Evolutionary conservation across 306 rosid genomes (phyloP).

Genomic region (Begonia loranthoides): DNA sequence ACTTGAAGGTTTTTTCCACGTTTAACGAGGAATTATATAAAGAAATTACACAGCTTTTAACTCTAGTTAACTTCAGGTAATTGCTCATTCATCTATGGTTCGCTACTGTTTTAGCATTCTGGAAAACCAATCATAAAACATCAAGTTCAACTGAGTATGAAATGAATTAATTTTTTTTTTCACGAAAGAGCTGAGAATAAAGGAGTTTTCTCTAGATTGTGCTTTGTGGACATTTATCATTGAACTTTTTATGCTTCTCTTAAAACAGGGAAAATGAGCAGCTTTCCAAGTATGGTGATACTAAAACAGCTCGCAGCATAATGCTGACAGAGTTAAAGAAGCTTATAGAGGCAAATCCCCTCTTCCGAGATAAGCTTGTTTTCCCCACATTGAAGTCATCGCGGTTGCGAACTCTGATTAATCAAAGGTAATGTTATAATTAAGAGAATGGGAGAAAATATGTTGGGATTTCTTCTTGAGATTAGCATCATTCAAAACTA

Average conservation of each 20-base stretch:
- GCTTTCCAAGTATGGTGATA: conserved; percentile 77
- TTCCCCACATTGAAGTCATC: conserved; percentile 65
- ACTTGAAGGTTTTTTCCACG: conserved; percentile 64
- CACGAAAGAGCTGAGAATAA: too few relatives aligned
- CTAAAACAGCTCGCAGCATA: conserved; percentile 68
- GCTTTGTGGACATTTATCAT: too few relatives aligned
- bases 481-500: neutral
- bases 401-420: conserved; percentile 67
- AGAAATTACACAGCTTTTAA: conserved; percentile 77
- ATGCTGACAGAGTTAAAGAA: conserved; percentile 78
- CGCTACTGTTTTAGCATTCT: neutral
- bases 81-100: conserved; percentile 3
- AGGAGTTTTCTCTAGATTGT: neutral
- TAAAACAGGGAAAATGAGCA: conserved; percentile 71
- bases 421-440: conserved; percentile 47
- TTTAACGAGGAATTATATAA: conserved; percentile 72
- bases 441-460: too few relatives aligned
- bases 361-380: conserved; percentile 60
- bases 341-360: conserved; percentile 77
- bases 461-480: conserved; percentile 6
- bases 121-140: neutral
- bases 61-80: conserved; percentile 78
- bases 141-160: neutral
- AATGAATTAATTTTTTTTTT: neutral
- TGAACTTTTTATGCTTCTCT: conserved; percentile 3